phyloP scores from a whole-genome alignment of 2,329 filamentous ascomycete genomes.

The Arthrobotrys sinensis region DNA sequence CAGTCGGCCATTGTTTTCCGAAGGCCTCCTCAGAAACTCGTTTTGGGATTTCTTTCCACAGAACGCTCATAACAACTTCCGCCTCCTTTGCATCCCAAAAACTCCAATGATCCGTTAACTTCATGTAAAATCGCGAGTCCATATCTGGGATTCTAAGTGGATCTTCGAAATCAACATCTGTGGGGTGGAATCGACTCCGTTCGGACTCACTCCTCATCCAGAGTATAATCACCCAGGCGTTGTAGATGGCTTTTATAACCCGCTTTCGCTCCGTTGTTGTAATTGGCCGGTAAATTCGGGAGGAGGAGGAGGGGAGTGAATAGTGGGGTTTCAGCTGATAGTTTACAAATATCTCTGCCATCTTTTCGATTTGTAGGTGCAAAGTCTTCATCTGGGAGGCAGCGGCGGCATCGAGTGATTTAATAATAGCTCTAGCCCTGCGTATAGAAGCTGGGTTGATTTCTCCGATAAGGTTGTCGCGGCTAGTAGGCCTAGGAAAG shows the following conservation, averaged over 20 bases:
- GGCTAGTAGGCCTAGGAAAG: too few relatives aligned
- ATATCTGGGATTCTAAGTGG: too few relatives aligned
- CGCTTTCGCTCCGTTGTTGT: constrained; percentile 18
- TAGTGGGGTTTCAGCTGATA: constrained; percentile 26
- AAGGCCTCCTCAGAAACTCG: neutral
- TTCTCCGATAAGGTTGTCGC: neutral
- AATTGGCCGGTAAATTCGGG: neutral
- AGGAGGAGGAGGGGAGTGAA: neutral
- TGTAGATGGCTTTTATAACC: constrained; percentile 40
- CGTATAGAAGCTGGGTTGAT: neutral
- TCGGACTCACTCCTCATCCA: neutral
- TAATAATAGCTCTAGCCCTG: neutral
- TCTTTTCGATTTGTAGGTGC: constrained; percentile 18
- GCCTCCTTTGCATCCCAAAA: constrained; percentile 47
- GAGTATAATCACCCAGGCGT: constrained; percentile 1
- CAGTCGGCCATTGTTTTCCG: neutral
- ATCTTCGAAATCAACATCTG: too few relatives aligned
- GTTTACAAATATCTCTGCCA: constrained; percentile 27
- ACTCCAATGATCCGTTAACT: neutral
- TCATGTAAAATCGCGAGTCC: neutral
- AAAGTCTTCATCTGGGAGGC: constrained; percentile 13
- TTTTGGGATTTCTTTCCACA: constrained; percentile 39
- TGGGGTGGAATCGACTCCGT: too few relatives aligned
- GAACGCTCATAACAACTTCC: constrained; percentile 4
- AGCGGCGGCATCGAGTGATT: neutral